phyloP scores from a whole-genome alignment of 306 rosid genomes.

The Acacia melanoxylon region DNA sequence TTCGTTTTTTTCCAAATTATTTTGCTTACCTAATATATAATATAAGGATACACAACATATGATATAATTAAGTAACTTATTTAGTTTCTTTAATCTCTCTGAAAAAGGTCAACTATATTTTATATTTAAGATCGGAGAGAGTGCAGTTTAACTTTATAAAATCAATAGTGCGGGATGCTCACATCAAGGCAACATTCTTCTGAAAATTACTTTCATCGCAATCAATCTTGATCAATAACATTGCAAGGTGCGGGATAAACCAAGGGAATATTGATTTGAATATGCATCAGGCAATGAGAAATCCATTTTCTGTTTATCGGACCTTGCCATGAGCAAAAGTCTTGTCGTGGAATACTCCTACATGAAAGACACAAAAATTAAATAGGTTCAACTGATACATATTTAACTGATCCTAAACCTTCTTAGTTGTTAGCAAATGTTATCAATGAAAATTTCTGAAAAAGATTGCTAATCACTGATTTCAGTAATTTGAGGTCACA shows the following conservation, averaged over 20 bases:
- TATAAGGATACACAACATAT: too few species aligned
- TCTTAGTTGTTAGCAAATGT: not conserved
- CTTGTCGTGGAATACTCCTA: not conserved
- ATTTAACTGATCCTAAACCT: not conserved
- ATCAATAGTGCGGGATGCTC: too few species aligned
- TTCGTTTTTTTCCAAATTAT: too few species aligned
- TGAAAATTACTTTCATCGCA: not conserved
- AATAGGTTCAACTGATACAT: not conserved
- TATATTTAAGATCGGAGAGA: too few species aligned
- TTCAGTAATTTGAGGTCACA: not conserved
- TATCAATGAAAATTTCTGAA: not conserved
- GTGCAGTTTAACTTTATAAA: too few species aligned
- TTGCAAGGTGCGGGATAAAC: not conserved
- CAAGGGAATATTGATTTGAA: not conserved
- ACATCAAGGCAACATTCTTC: not conserved
- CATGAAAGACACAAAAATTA: constrained; percentile 1
- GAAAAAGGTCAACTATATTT: too few species aligned
- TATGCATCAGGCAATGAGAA: not conserved
- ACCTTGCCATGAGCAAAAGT: not conserved
- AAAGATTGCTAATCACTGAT: not conserved
- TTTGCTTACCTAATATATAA: too few species aligned
- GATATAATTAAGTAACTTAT: too few species aligned
- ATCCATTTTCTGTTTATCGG: not conserved
- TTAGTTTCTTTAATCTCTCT: too few species aligned
- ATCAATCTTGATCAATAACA: not conserved